These are phyloP conservation scores for Fusarium avenaceum DNA, from an alignment of 2,329 filamentous ascomycete species.

Conservation along the genomic window DNA sequence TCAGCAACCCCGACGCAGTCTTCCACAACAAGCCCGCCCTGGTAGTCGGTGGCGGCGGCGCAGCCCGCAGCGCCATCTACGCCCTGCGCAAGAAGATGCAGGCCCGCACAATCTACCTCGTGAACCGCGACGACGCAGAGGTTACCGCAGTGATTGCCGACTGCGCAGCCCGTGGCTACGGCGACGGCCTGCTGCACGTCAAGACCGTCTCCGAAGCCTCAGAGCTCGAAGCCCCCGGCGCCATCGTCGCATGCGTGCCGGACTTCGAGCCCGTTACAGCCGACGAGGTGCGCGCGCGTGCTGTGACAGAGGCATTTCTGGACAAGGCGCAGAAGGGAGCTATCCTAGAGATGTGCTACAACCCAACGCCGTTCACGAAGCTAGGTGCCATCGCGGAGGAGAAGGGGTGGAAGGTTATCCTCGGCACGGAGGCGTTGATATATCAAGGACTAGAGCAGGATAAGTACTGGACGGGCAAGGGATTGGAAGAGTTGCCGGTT, in stretches of 20 bases:
- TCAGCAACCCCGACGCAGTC: constrained; percentile 58
- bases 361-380: constrained; percentile 77
- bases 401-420: constrained; percentile 78
- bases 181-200: constrained; percentile 72
- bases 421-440: constrained; percentile 82
- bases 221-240: constrained; percentile 69
- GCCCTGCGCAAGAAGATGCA: constrained; percentile 78
- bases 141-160: constrained; percentile 76
- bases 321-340: constrained; percentile 70
- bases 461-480: constrained; percentile 73
- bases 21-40: constrained; percentile 75
- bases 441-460: constrained; percentile 82
- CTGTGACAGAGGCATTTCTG: constrained; percentile 65
- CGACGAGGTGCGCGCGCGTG: constrained; percentile 72
- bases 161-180: constrained; percentile 70
- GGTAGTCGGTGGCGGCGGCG: constrained; percentile 83
- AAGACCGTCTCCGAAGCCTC: constrained; percentile 71
- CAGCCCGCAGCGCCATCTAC: constrained; percentile 82
- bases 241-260: constrained; percentile 81
- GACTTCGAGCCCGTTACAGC: constrained; percentile 78
- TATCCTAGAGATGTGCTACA: constrained; percentile 87
- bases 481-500: constrained; percentile 64
- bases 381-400: constrained; percentile 72
- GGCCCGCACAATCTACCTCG: constrained; percentile 78
- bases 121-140: constrained; percentile 79